A percentile compares a stretch with the other conserved stretches of the same genome.
Conservation (phyloP, 495 filamentous ascomycete species). For the Penicillium atrosanguineum region DNA sequence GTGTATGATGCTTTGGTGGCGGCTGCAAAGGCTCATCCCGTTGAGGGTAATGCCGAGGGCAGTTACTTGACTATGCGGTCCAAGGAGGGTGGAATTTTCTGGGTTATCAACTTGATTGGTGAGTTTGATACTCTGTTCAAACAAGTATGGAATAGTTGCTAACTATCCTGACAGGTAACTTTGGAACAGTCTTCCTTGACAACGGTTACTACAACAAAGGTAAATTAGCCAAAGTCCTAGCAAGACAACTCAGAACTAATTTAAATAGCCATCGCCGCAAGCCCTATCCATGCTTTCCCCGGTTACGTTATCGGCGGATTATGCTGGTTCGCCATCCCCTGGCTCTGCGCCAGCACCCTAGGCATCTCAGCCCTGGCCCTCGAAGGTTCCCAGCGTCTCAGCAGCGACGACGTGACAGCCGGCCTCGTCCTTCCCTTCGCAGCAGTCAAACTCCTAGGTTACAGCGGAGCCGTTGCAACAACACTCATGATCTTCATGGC, state of each 20-base stretch:
- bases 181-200: slow-evolving; percentile 71
- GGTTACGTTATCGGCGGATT: slow-evolving; percentile 91
- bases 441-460: slow-evolving; percentile 83
- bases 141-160: not conserved
- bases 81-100: slow-evolving; percentile 87
- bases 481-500: slow-evolving; percentile 94
- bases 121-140: slow-evolving; percentile 48
- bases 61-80: slow-evolving; percentile 90
- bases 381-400: slow-evolving; percentile 71
- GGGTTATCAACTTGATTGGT: slow-evolving; percentile 90
- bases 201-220: slow-evolving; percentile 87
- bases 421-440: slow-evolving; percentile 88
- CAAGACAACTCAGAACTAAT: not conserved
- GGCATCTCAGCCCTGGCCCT: slow-evolving; percentile 85
- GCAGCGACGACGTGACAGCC: slow-evolving; percentile 71
- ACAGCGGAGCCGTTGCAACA: slow-evolving; percentile 80
- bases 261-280: slow-evolving; percentile 73
- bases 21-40: slow-evolving; percentile 70
- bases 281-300: slow-evolving; percentile 82
- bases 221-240: slow-evolving; percentile 1
- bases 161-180: slow-evolving; percentile 25
- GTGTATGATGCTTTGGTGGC: slow-evolving; percentile 78
- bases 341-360: slow-evolving; percentile 90
- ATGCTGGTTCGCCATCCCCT: slow-evolving; percentile 94
- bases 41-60: slow-evolving; percentile 80